These are phyloP conservation scores for Massarina eburnea DNA, from an alignment of 2,329 filamentous ascomycete genomes.

Conservation along the genomic window DNA sequence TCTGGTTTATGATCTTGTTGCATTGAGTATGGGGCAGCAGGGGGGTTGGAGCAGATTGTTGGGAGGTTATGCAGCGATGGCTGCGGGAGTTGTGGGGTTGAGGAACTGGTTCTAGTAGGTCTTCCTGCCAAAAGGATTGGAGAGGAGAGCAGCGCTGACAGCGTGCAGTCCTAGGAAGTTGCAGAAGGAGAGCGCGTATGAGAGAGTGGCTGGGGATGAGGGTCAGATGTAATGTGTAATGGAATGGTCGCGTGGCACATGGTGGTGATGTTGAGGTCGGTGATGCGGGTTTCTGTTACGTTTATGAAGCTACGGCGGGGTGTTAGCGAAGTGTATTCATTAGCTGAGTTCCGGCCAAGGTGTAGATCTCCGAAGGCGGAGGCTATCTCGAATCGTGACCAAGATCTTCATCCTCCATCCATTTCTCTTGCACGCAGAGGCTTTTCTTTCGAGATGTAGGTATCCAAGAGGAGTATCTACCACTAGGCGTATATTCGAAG, in stretches of 20 bases:
- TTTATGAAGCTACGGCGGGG: constrained; percentile 13
- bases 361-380: constrained; percentile 22
- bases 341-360: constrained; percentile 8
- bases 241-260: neutral
- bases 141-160: constrained; percentile 20
- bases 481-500: too few species aligned
- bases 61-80: constrained; percentile 54
- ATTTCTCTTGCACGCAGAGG: too few species aligned
- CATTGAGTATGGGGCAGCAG: constrained; percentile 56
- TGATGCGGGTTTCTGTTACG: constrained; percentile 26
- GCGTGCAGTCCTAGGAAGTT: constrained; percentile 26
- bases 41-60: constrained; percentile 55
- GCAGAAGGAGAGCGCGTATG: constrained; percentile 20
- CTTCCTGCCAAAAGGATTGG: neutral
- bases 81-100: constrained; percentile 55
- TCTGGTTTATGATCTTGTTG: constrained; percentile 61
- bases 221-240: neutral
- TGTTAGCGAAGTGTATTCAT: constrained; percentile 27
- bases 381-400: neutral
- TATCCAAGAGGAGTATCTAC: too few species aligned
- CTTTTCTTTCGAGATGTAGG: too few species aligned
- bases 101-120: constrained; percentile 48
- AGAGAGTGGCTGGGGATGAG: constrained; percentile 15
- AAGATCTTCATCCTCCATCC: too few species aligned
- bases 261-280: neutral